These are phyloP conservation scores for Colletotrichum nymphaeae DNA, from an alignment of 2,329 filamentous ascomycete species.

Conservation along the genomic window DNA sequence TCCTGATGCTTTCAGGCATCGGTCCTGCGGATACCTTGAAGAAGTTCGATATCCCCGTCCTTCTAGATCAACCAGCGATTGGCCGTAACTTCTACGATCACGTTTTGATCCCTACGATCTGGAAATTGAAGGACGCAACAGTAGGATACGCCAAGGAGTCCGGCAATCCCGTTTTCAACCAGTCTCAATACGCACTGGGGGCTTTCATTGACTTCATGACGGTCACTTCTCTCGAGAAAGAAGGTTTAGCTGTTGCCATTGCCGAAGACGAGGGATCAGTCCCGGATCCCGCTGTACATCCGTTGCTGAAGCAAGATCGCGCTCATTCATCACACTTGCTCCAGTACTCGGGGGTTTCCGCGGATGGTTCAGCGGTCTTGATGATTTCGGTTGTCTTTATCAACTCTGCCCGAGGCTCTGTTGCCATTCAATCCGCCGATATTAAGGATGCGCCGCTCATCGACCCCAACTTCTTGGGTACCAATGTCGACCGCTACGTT, in stretches of 20 bases:
- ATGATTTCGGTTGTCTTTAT: conserved; percentile 35
- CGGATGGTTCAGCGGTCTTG: conserved; percentile 9
- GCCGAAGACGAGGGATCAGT: conserved; percentile 46
- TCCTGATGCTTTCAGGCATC: conserved; percentile 22
- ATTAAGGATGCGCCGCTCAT: conserved; percentile 39
- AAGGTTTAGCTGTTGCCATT: conserved; percentile 45
- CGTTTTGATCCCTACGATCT: conserved; percentile 42
- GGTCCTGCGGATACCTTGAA: neutral
- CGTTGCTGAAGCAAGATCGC: conserved; percentile 42
- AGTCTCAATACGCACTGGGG: conserved; percentile 49
- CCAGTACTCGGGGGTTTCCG: conserved; percentile 6
- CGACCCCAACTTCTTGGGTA: conserved; percentile 45
- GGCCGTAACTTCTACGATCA: conserved; percentile 29
- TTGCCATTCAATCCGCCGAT: conserved; percentile 39
- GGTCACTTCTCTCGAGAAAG: conserved; percentile 41
- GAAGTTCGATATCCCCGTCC: neutral
- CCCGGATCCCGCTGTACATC: conserved; percentile 44
- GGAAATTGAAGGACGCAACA: conserved; percentile 45
- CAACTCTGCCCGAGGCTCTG: conserved; percentile 42
- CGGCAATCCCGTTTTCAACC: conserved; percentile 45
- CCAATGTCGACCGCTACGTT: conserved; percentile 44
- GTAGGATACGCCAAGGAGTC: conserved; percentile 47
- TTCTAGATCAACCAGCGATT: neutral
- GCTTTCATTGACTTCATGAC: conserved; percentile 51
- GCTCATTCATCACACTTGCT: conserved; percentile 15